Base-by-base conservation (phyloP, 2,329 filamentous ascomycete species). In the Xenosphaeropsis pyriputrescens region DNA sequence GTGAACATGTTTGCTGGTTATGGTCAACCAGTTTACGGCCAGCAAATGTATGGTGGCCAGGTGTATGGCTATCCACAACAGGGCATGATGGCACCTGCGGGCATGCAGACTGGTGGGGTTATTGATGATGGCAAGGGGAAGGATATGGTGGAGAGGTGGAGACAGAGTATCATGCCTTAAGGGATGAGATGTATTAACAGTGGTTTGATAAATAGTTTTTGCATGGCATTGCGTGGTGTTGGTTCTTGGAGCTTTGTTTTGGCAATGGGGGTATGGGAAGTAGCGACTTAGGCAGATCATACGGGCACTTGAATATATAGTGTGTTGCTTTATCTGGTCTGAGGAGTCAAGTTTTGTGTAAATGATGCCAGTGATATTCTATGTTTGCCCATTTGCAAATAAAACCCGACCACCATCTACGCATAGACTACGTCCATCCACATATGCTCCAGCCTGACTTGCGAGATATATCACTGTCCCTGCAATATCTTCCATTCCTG, bases 381-480 rank as follows among this genome's bases (percentile, higher is more conserved):
- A 26, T 26, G 22, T 26, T 39, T 60, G 57, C 5, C 57, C 59
- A 45, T 62, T 62, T 6, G 59, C 60, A 38, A 62, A 48, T 6
- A 63, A 44, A 9, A 56, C 51, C 15, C 59, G 49, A 1, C 59
- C 60, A 2, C 60, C 60, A 47, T 63, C 60, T 12, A 63, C 50
- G 32, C 54, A 59, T 12, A 62, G 44, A 34, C 51, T 57, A n/a
- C 52, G 42, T 1, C 60, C 59, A 45, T 62, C 54, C 4, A 63
- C 52, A 46, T 62, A 62, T 2, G 59, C 56, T 14, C 61, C 61
- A 4, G 61, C 61, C 44, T 56, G 55, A 43, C 56, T 60, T 7
- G 52, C 52, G 3, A 67, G 50, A 41, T 60, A 67, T 15, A 66
- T 32, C 4, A 65, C 49, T 3, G 57, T 51, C 0, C 62, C 63